Conservation (phyloP, 2,329 filamentous ascomycete genomes). For the Tolypocladium inflatum region DNA sequence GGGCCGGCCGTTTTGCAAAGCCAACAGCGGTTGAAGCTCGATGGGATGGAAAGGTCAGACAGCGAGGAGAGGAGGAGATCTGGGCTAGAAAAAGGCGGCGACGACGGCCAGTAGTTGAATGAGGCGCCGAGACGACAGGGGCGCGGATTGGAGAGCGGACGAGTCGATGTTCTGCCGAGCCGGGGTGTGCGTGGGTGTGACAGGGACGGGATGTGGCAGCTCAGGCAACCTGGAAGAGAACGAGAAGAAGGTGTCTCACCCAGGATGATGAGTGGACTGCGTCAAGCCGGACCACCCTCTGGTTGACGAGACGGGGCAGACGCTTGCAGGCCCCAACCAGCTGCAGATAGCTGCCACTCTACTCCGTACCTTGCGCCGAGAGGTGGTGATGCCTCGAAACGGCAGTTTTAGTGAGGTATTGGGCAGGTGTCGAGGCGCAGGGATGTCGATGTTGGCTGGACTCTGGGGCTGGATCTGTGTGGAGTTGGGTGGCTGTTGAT, state of each 20-base stretch:
- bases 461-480: not conserved
- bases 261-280: not conserved
- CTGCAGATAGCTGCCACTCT: not conserved
- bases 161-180: not conserved
- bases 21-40: not conserved
- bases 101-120: not conserved
- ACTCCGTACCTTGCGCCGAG: not conserved
- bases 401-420: not conserved
- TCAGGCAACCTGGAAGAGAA: not conserved
- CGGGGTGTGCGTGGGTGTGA: not conserved
- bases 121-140: constrained; percentile 1
- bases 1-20: not conserved
- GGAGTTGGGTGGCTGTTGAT: not conserved
- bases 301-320: not conserved
- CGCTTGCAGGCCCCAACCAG: not conserved
- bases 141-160: not conserved
- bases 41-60: not conserved
- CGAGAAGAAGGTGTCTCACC: not conserved
- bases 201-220: not conserved
- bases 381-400: not conserved
- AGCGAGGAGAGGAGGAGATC: not conserved
- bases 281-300: not conserved
- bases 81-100: not conserved
- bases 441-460: not conserved
- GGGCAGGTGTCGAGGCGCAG: not conserved